Percentiles rank a stretch among this genome's conserved stretches.
Evolutionary conservation across 495 filamentous ascomycete genomes (phyloP).

Genomic region (Xylaria intraflava): DNA sequence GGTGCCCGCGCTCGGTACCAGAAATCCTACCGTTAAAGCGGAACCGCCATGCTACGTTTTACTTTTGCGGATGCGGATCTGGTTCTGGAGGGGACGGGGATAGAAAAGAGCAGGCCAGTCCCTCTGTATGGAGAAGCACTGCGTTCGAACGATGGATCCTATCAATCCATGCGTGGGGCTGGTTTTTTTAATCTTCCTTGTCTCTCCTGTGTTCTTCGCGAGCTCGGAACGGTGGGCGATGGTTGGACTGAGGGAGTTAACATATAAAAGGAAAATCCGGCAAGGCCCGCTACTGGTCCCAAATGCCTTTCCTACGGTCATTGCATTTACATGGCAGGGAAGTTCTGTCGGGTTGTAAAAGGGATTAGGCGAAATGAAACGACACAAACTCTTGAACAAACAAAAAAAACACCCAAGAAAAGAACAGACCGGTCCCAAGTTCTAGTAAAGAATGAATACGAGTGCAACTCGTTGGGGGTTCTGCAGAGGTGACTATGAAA

Average conservation of each 20-base stretch:
- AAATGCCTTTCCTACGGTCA: constrained; percentile 22
- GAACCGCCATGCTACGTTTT: constrained; percentile 3
- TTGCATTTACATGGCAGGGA: constrained; percentile 32
- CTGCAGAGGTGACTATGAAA: background rate
- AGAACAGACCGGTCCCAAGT: background rate
- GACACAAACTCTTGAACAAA: constrained; percentile 22
- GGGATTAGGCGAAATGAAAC: constrained; percentile 35
- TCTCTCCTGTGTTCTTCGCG: constrained; percentile 16
- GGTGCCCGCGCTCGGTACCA: constrained; percentile 96
- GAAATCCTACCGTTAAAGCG: constrained; percentile 64
- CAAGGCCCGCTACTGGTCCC: constrained; percentile 15
- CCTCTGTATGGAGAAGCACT: constrained; percentile 11
- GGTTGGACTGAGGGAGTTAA: constrained; percentile 27
- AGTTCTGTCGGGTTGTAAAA: constrained; percentile 25
- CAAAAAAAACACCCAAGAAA: background rate
- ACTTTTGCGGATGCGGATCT: constrained; percentile 6
- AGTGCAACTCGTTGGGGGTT: background rate
- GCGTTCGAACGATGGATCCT: constrained; percentile 10
- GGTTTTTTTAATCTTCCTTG: constrained; percentile 14
- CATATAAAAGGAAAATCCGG: constrained; percentile 19
- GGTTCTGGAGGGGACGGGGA: constrained; percentile 11
- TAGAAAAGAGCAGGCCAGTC: constrained; percentile 10
- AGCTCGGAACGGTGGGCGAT: constrained; percentile 22
- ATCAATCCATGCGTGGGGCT: constrained; percentile 14
- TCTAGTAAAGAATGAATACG: background rate